Percentiles rank a stretch among this genome's conserved stretches.
These are phyloP conservation scores for Fraxinus quadrangulata DNA, from an alignment of 257 asterid species.

Conservation along the genomic window DNA sequence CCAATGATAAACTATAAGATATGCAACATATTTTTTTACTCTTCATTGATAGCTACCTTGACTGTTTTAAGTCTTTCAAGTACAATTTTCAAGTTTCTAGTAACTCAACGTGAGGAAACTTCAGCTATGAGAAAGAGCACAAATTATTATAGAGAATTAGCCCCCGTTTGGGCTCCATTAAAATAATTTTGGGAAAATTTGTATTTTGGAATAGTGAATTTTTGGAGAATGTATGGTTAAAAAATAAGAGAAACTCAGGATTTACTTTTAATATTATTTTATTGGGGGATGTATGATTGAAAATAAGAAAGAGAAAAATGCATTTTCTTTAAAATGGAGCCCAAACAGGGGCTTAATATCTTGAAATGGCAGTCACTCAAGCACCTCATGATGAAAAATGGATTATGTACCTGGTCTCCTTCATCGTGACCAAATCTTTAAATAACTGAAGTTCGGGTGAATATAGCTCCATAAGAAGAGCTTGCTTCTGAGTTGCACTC, in stretches of 20 bases:
- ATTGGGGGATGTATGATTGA: too few species aligned
- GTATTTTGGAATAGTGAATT: too few species aligned
- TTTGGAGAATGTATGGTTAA: too few species aligned
- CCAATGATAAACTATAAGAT: background rate
- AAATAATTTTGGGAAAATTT: too few species aligned
- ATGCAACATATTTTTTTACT: background rate
- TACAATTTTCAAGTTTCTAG: constrained; percentile 7
- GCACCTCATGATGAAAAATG: constrained; percentile 1
- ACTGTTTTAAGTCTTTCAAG: constrained; percentile 1
- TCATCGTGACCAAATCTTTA: constrained; percentile 69
- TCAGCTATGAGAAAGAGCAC: constrained; percentile 11
- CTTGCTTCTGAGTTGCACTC: constrained; percentile 83
- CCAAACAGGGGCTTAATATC: background rate
- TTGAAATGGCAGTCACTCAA: background rate
- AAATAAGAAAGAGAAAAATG: too few species aligned
- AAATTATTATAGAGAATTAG: background rate
- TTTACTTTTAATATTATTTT: too few species aligned
- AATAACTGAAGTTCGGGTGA: constrained; percentile 89
- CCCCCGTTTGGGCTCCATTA: too few species aligned
- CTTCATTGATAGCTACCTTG: background rate
- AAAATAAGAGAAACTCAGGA: too few species aligned
- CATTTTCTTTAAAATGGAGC: too few species aligned
- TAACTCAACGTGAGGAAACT: constrained; percentile 8
- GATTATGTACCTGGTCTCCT: constrained; percentile 61
- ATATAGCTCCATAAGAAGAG: constrained; percentile 81